A percentile compares a stretch with the other conserved stretches of the same genome.
phyloP scores from a whole-genome alignment of 306 rosid species.

The Senna tora region DNA sequence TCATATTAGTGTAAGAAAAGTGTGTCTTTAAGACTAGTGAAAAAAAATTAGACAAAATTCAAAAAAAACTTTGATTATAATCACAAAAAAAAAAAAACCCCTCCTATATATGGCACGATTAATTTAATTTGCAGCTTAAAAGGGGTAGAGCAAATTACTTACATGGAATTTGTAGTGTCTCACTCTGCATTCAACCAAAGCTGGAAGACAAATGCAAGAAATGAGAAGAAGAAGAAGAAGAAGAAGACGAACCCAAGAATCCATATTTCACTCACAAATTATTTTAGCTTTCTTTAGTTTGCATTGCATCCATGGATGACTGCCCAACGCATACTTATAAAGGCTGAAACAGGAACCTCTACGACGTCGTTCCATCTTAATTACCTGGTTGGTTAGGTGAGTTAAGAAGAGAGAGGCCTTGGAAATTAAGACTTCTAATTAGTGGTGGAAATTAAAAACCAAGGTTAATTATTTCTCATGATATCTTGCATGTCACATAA shows the following conservation, averaged over 20 bases:
- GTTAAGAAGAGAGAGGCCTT: conserved; percentile 45
- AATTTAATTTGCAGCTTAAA: background rate
- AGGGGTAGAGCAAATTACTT: conserved; percentile 39
- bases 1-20: no score
- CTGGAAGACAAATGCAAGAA: conserved; percentile 68
- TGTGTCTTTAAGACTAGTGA: no score
- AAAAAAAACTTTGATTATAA: no score
- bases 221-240: conserved; percentile 55
- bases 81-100: no score
- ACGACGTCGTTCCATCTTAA: conserved; percentile 69
- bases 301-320: conserved; percentile 44
- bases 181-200: conserved; percentile 71
- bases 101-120: no score
- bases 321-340: conserved; percentile 60
- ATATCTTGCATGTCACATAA: conserved; percentile 72
- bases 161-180: conserved; percentile 84
- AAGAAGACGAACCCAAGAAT: conserved; percentile 45
- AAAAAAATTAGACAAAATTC: no score
- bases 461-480: background rate
- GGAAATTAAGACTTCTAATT: conserved; percentile 41
- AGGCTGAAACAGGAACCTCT: conserved; percentile 48
- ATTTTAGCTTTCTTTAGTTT: conserved; percentile 11
- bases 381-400: conserved; percentile 69
- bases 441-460: background rate
- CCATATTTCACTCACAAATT: conserved; percentile 45